Evolutionary conservation across 2,329 filamentous ascomycete genomes (phyloP).

Genomic region (Cercospora sojina): DNA sequence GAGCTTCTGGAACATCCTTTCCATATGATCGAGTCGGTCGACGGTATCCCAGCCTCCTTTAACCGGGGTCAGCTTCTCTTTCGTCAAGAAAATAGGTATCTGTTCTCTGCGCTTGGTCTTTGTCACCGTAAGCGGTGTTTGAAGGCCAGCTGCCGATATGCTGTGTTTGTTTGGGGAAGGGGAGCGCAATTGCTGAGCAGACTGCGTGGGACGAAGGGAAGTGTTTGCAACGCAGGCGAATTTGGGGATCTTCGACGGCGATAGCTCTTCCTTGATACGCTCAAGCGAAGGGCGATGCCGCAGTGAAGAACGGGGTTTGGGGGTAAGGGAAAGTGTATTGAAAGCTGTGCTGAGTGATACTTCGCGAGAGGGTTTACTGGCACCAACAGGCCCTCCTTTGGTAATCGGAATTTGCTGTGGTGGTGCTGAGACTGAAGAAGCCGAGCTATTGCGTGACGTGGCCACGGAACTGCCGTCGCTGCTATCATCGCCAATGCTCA

Average conservation of each 20-base stretch:
- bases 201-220: constrained; percentile 35
- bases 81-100: constrained; percentile 72
- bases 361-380: constrained; percentile 32
- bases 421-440: constrained; percentile 24
- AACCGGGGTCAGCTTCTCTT: constrained; percentile 48
- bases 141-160: constrained; percentile 29
- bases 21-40: constrained; percentile 71
- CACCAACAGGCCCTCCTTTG: constrained; percentile 29
- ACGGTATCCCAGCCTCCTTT: constrained; percentile 71
- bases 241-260: constrained; percentile 39
- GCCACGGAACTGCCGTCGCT: constrained; percentile 24
- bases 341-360: constrained; percentile 35
- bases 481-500: constrained; percentile 24
- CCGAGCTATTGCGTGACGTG: constrained; percentile 29
- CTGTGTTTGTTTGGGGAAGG: constrained; percentile 35
- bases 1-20: constrained; percentile 69
- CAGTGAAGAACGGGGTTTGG: constrained; percentile 22
- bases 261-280: constrained; percentile 35
- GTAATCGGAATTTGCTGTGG: constrained; percentile 19
- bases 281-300: constrained; percentile 35
- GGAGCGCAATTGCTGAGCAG: constrained; percentile 32
- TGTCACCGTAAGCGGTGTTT: constrained; percentile 29
- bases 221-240: constrained; percentile 32
- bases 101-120: constrained; percentile 39
- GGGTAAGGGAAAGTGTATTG: constrained; percentile 31